These are phyloP conservation scores for Populus deltoides DNA, from an alignment of 345 rosid species.

Conservation along the genomic window DNA sequence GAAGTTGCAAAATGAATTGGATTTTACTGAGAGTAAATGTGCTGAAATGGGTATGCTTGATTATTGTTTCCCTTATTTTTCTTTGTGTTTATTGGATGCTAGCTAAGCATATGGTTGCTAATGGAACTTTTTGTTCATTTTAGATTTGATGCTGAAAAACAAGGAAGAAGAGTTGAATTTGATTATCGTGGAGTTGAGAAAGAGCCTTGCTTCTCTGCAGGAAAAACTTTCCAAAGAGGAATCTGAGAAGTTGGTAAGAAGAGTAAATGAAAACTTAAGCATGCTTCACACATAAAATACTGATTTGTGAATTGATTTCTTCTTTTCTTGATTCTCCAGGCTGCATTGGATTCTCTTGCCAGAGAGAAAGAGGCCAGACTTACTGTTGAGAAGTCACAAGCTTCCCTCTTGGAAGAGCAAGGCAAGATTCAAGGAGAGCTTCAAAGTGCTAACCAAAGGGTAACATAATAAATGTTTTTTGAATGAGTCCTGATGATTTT, in stretches of 20 bases:
- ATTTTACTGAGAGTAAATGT: slow-evolving; percentile 62
- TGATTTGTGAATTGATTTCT: slow-evolving; percentile 3
- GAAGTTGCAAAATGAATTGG: slow-evolving; percentile 64
- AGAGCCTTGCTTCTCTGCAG: slow-evolving; percentile 67
- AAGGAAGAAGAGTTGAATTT: slow-evolving; percentile 89
- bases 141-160: slow-evolving; percentile 68
- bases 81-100: neutral
- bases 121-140: slow-evolving; percentile 20
- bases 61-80: neutral
- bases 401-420: slow-evolving; percentile 75
- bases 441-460: slow-evolving; percentile 90
- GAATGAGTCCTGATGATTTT: neutral
- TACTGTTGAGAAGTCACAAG: slow-evolving; percentile 61
- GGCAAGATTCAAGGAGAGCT: slow-evolving; percentile 81
- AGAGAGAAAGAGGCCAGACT: slow-evolving; percentile 76
- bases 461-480: slow-evolving; percentile 32
- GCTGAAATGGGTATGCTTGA: slow-evolving; percentile 67
- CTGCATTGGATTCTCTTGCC: slow-evolving; percentile 69
- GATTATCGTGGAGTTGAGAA: slow-evolving; percentile 81
- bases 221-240: slow-evolving; percentile 80
- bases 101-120: neutral
- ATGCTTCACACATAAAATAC: neutral
- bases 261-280: neutral
- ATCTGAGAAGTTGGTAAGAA: slow-evolving; percentile 75
- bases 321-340: slow-evolving; percentile 39